Evolutionary conservation across 2,329 filamentous ascomycete genomes (phyloP), one percentile per base, ranked within the genome.

Genomic region (Aspergillus pseudonomiae): DNA sequence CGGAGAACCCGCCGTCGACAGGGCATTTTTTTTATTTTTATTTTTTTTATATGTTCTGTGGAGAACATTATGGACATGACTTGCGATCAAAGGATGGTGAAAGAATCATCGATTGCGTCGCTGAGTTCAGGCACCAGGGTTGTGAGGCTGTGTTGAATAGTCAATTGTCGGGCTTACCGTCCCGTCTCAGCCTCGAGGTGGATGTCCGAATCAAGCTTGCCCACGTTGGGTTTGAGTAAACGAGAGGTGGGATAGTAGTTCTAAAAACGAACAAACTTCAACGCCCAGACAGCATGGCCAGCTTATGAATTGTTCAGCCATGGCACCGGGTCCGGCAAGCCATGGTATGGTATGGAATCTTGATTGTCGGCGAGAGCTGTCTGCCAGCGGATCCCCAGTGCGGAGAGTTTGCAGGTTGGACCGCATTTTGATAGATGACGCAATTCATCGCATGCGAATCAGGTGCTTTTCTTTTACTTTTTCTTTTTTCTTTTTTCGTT

Each of bases 401-500:
- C 28, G 50, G 52, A 53, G 50, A 32, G 28, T 54, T 24, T 41
- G 19, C 36, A 46, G 32, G 19, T 21, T n/a, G 52, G 32, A 54
- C 52, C 30, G 28, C n/a, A 53, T 14, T 53, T 41, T 30, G 19
- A 30, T 54, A 21, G 24, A 54, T 60, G 58, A 60, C 58, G 58
- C 58, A 60, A 54, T 12, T n/a, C 6, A 46, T 48, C 7, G 24
- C 30, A 28, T 7, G 14, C 39, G 24, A 3, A 59, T 53, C 57
- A 52, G 57, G 24, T 59, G 57, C 57, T 14, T 32, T 34, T 12
- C 16, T n/a, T n/a, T 32, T 53, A 19, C 19, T 4, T 28, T 28
- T 30, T 32, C 21, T 24, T 24, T 24, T 24, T 24, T 24, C 21
- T 16, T 52, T 24, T 50, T n/a, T 50, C 3, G n/a, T 2, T 21